Conservation (phyloP, 441 rosid species). For the Gossypium lobatum region DNA sequence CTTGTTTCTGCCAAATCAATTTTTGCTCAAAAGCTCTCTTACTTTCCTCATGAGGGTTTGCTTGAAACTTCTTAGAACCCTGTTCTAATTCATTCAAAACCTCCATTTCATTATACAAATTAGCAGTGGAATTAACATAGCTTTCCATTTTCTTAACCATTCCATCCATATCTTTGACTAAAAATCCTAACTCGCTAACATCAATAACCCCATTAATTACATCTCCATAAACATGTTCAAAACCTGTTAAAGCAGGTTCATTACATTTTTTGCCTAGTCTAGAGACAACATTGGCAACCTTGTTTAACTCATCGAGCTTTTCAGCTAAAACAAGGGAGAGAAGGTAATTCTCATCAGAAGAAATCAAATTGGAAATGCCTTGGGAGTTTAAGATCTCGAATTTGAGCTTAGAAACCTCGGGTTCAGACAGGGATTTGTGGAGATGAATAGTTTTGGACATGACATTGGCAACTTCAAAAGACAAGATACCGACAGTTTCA, state of each 20-base stretch:
- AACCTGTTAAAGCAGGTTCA: slow-evolving; percentile 88
- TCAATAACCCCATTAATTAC: slow-evolving; percentile 63
- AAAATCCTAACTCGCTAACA: slow-evolving; percentile 74
- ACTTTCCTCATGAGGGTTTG: slow-evolving; percentile 78
- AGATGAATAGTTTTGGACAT: slow-evolving; percentile 83
- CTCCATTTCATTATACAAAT: slow-evolving; percentile 82
- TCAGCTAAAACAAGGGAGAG: slow-evolving; percentile 73
- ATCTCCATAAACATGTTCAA: slow-evolving; percentile 91
- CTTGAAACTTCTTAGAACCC: slow-evolving; percentile 68
- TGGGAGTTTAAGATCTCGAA: slow-evolving; percentile 56
- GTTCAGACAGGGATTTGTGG: slow-evolving; percentile 66
- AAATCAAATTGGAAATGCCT: slow-evolving; percentile 62
- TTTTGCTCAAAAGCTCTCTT: slow-evolving; percentile 83
- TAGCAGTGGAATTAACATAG: slow-evolving; percentile 59
- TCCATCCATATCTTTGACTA: slow-evolving; percentile 89
- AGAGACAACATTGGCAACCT: slow-evolving; percentile 70
- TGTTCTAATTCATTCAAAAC: slow-evolving; percentile 81
- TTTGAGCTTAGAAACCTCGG: slow-evolving; percentile 65
- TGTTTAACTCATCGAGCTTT: slow-evolving; percentile 77
- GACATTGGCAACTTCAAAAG: slow-evolving; percentile 84
- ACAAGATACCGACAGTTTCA: slow-evolving; percentile 62
- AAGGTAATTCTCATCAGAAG: slow-evolving; percentile 57
- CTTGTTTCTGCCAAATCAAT: slow-evolving; percentile 90
- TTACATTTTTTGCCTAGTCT: slow-evolving; percentile 79
- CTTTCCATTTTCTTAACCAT: slow-evolving; percentile 95